Evolutionary conservation across 176 grass and related monocot species (phyloP).

Genomic region (Carex littledalei): DNA sequence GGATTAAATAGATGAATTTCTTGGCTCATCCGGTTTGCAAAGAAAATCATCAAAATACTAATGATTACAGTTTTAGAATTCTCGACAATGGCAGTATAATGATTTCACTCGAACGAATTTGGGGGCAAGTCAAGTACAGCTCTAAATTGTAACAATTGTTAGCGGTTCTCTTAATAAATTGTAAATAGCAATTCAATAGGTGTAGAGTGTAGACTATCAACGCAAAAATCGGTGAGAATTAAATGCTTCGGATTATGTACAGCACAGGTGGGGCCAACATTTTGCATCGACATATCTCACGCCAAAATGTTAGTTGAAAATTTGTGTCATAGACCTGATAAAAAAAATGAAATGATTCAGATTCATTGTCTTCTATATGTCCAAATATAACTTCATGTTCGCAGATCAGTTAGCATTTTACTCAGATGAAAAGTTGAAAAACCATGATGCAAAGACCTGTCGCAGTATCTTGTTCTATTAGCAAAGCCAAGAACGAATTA

Average conservation of each 20-base stretch:
- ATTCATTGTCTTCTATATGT: neutral
- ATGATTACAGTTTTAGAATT: neutral
- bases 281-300: neutral
- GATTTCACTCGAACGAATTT: neutral
- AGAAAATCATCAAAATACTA: neutral
- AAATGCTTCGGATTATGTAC: neutral
- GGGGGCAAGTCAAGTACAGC: neutral
- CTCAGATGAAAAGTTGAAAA: neutral
- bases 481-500: neutral
- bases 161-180: neutral
- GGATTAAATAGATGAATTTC: neutral
- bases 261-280: neutral
- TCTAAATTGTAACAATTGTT: neutral
- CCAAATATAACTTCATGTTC: neutral
- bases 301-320: conserved; percentile 3
- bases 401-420: too few species aligned
- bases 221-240: conserved; percentile 5
- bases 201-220: neutral
- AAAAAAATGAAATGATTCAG: conserved; percentile 6
- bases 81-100: neutral
- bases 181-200: neutral
- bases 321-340: neutral
- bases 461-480: conserved; percentile 1
- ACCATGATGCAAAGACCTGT: neutral
- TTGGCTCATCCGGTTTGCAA: neutral